Percentiles rank a stretch among this genome's conserved stretches.
Evolutionary conservation across 2,329 filamentous ascomycete genomes (phyloP).

Genomic region (Emmonsia crescens): DNA sequence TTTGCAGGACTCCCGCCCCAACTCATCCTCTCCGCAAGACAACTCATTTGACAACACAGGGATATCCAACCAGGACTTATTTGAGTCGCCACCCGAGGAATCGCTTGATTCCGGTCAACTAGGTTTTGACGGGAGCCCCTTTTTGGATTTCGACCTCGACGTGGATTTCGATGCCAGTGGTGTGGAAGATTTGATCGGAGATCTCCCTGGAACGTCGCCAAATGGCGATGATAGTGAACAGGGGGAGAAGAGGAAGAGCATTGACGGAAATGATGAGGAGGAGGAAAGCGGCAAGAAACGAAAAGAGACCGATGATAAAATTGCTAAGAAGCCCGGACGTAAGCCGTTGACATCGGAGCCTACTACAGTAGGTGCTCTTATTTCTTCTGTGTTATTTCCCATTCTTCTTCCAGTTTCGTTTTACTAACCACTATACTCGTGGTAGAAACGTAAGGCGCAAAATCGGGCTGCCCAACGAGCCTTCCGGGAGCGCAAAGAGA

Average conservation of each 20-base stretch:
- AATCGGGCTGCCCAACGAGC: constrained; percentile 87
- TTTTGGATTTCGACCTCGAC: constrained; percentile 70
- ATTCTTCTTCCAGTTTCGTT: neutral
- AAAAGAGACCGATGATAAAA: constrained; percentile 72
- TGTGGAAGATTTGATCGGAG: constrained; percentile 62
- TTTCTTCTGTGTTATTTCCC: too few species aligned
- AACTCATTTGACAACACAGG: constrained; percentile 2
- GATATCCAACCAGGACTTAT: constrained; percentile 14
- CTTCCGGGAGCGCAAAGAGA: constrained; percentile 91
- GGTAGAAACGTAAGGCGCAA: constrained; percentile 63
- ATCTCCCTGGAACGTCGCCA: constrained; percentile 46
- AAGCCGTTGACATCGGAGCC: constrained; percentile 95
- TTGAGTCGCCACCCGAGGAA: constrained; percentile 24
- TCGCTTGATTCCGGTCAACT: constrained; percentile 38
- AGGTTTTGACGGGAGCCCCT: constrained; percentile 64
- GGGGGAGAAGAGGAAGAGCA: constrained; percentile 51
- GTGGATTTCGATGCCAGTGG: constrained; percentile 61
- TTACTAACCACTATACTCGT: constrained; percentile 16
- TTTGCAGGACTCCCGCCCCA: constrained; percentile 12
- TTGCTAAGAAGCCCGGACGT: constrained; percentile 87
- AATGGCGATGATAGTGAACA: constrained; percentile 36
- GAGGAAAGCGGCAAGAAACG: constrained; percentile 62
- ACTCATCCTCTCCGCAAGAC: neutral
- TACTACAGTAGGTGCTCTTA: constrained; percentile 67
- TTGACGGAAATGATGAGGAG: constrained; percentile 43